Conservation (phyloP, 75 land plant species). For the Isoetes taiwanensis region DNA sequence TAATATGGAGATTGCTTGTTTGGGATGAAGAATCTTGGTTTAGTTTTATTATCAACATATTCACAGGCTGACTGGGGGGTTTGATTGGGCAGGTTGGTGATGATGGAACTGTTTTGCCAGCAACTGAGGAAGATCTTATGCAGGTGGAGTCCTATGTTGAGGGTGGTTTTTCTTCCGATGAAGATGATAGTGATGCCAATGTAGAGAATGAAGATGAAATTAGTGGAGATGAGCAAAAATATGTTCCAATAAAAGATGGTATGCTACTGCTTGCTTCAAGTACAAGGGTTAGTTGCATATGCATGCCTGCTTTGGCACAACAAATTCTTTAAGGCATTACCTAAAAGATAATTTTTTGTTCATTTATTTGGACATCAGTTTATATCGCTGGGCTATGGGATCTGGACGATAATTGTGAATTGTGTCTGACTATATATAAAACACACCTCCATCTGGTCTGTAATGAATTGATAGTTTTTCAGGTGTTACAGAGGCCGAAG, state of each 20-base stretch:
- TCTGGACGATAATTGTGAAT: no score
- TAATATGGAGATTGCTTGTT: no score
- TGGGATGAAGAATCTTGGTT: background rate
- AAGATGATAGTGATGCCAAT: constrained; percentile 10
- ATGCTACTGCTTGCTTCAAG: background rate
- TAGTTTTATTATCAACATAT: background rate
- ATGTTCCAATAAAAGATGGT: background rate
- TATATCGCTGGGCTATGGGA: no score
- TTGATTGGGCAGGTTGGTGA: constrained; percentile 27
- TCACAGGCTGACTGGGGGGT: background rate
- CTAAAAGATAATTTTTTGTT: no score
- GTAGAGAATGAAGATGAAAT: background rate
- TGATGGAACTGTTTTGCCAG: constrained; percentile 28
- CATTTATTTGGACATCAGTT: no score
- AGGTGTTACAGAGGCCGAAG: background rate
- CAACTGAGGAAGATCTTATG: constrained; percentile 25
- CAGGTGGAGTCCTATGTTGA: constrained; percentile 12
- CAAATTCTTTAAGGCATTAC: no score
- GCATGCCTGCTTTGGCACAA: no score
- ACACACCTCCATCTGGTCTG: no score
- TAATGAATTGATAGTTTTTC: background rate
- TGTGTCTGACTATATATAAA: no score
- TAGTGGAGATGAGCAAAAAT: background rate
- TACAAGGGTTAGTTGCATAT: no score
- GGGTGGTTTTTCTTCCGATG: constrained; percentile 8